Percentiles rank a stretch among this genome's conserved stretches.
These are phyloP conservation scores for Naegleria gruberi DNA, from an alignment of 208 protist species.

Conservation along the genomic window DNA sequence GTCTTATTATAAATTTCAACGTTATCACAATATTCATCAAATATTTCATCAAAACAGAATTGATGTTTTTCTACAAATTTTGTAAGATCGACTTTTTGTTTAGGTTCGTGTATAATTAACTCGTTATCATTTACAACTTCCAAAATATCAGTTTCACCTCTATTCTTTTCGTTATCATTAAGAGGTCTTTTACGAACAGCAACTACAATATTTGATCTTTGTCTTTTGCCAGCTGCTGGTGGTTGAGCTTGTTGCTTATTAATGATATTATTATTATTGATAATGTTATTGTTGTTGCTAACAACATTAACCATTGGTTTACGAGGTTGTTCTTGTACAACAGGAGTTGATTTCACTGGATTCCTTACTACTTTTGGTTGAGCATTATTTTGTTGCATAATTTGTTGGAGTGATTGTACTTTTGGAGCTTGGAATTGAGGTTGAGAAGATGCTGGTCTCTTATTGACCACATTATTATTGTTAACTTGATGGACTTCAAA, in stretches of 20 bases:
- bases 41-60: constrained; percentile 90
- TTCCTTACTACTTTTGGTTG: background rate
- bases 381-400: background rate
- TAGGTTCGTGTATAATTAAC: constrained; percentile 75
- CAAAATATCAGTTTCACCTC: constrained; percentile 61
- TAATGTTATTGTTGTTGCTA: no score
- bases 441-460: background rate
- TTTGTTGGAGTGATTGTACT: background rate
- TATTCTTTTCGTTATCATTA: constrained; percentile 44
- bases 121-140: constrained; percentile 55
- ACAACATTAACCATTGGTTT: background rate
- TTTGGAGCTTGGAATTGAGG: background rate
- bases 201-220: background rate
- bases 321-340: background rate
- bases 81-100: constrained; percentile 86
- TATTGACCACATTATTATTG: background rate
- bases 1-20: constrained; percentile 75
- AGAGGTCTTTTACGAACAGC: constrained; percentile 72
- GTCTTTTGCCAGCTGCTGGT: background rate
- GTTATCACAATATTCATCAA: constrained; percentile 75
- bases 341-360: background rate
- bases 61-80: constrained; percentile 90
- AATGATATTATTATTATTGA: no score
- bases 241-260: background rate
- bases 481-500: background rate